Evolutionary conservation across 768 basidiomycete genomes (phyloP), one percentile per base, ranked within the genome.

Genomic region (Boletus tomentosulus): DNA sequence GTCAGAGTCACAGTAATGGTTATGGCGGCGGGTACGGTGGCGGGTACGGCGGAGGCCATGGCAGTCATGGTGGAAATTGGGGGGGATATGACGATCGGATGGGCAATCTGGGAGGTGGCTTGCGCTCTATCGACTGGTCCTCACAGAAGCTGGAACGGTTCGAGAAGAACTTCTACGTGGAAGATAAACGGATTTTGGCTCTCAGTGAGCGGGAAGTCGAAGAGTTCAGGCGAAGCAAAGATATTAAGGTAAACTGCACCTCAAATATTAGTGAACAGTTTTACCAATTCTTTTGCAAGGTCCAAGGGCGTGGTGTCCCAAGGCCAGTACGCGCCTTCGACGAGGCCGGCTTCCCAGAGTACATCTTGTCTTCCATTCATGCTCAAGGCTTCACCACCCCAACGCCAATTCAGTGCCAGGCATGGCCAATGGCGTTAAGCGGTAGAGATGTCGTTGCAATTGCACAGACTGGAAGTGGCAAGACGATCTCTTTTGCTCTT

Each of bases 391-490:
- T 99, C 75, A 71, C 84, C 28, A 69, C 80, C 1, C 97, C 97
- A 0, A 94, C 96, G 7, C 87, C 97, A 46, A 98, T 99, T 66
- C 97, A 99, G 68, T 97, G 96, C 66, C 97, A 99, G 70, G 89
- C 95, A 16, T 99, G 97, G 97, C 97, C 97, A 0, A 98, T 98
- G 94, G 96, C 97, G 3, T 77, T 98, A 28, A 92, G 82, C 46
- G 96, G 96, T 51, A 81, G 92, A 56, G 96, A 99, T 72, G 80
- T 98, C 37, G 89, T 96, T 43, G 97, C 96, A 51, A 92, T 99
- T 62, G 95, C 97, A 35, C 95, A 98, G 72, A 99, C 97, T 9
- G 97, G 97, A 53, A 95, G 92, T 71, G 97, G 97, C 53, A 99
- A 99, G 77, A 99, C 97, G 7, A 98, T 99, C 53, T 85, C 95